Evolutionary conservation across 164 flowering plant genomes (phyloP), one percentile per base, ranked within the genome.

Genomic region (Piper longum): DNA sequence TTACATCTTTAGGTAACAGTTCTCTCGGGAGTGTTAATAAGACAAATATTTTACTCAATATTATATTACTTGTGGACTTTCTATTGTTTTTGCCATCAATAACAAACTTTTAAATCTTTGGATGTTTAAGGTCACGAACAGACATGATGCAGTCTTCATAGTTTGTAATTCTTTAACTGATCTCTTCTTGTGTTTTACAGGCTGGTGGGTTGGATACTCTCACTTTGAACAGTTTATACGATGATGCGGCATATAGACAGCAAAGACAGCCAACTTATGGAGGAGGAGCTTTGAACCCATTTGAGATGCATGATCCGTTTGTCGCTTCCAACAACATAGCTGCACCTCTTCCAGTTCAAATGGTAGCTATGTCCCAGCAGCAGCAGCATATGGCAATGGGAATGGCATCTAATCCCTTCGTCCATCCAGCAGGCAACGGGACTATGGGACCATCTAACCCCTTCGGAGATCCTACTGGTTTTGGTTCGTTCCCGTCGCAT

Each of bases 161-260:
- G 36, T 26, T 26, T 26, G 36, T 26, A 26, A 26, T 26, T 26
- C 36, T 26, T 26, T 26, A 26, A 26, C 36, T 26, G 36, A 26
- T 26, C 36, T 26, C 36, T 26, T 26, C 36, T 26, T 26, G 36
- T 19, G 8, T 54, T 62, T 75, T 62, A 64, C 82, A 95, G 99
- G 99, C 86, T 68, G 99, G 99, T 69, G 97, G 99, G 70, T 63
- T 95, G 78, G 99, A 95, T 71, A 66, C 87, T 1, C 90, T 91
- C 51, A 85, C 85, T 45, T 81, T 95, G 18, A 75, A 78, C 64
- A 95, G 99, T 63, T 78, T 95, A 62, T 91, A 91, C 41, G 97
- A 95, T 54, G 95, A 87, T 44, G 99, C 70, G 11, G 85, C 90
- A 54, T 95, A 84, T 64, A 85, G 96, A 79, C 95, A 43, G 48